Percentiles rank a stretch among this genome's conserved stretches.
These are phyloP conservation scores for Scleromitrula shiraiana DNA, from an alignment of 2,329 filamentous ascomycete genomes.

Conservation along the genomic window DNA sequence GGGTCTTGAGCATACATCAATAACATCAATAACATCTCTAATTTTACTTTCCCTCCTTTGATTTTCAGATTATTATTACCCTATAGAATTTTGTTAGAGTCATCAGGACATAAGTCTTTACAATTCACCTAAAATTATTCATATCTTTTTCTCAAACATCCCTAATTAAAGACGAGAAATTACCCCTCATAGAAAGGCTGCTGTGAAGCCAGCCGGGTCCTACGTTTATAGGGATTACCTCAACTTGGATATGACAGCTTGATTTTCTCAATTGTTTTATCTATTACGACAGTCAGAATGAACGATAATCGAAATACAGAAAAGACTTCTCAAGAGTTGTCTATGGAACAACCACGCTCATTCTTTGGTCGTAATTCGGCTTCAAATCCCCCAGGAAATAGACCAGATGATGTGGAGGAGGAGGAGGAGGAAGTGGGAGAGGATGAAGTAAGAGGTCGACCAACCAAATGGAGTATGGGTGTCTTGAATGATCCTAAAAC, in stretches of 20 bases:
- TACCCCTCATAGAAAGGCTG: too few relatives aligned
- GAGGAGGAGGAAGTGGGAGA: slow-evolving; percentile 11
- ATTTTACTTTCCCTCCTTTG: too few relatives aligned
- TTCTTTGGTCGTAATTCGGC: slow-evolving; percentile 20
- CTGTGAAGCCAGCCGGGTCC: background rate
- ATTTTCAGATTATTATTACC: too few relatives aligned
- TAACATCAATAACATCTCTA: too few relatives aligned
- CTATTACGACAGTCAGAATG: background rate
- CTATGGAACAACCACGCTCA: slow-evolving; percentile 13
- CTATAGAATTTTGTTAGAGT: too few relatives aligned
- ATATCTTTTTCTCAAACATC: too few relatives aligned
- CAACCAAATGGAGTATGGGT: slow-evolving; percentile 57
- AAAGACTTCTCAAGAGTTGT: background rate
- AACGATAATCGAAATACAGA: background rate
- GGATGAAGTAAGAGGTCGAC: slow-evolving; percentile 11
- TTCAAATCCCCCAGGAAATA: slow-evolving; percentile 5
- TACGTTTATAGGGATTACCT: background rate
- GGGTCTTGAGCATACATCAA: too few relatives aligned
- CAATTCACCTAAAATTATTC: too few relatives aligned
- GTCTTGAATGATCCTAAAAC: slow-evolving; percentile 75
- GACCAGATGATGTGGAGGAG: slow-evolving; percentile 3
- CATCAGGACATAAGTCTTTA: too few relatives aligned
- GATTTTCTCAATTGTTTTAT: background rate
- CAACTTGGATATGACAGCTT: background rate
- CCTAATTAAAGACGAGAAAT: too few relatives aligned